phyloP scores from a whole-genome alignment of 441 rosid genomes.

The Erodium texanum region DNA sequence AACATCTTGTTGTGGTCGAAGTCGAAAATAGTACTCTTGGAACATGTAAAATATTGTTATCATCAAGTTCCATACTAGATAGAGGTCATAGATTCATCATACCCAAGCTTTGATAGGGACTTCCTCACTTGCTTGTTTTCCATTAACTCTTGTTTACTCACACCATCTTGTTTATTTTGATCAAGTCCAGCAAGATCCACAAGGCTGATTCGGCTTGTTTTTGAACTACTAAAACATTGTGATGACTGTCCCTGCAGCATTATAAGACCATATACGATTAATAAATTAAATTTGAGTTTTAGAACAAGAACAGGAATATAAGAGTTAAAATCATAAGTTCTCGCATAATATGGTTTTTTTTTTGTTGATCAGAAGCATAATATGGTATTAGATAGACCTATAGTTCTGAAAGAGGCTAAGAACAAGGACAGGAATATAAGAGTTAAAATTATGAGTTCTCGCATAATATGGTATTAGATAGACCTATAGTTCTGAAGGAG shows the following conservation, averaged over 20 bases:
- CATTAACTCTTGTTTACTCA: slow-evolving; percentile 41
- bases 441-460: not conserved
- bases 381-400: not conserved
- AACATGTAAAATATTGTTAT: not conserved
- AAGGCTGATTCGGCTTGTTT: slow-evolving; percentile 92
- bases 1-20: not conserved
- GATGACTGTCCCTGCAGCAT: slow-evolving; percentile 35
- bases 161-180: slow-evolving; percentile 50
- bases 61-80: not conserved
- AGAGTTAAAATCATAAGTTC: not conserved
- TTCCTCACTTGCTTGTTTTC: slow-evolving; percentile 74
- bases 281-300: not conserved
- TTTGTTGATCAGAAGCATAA: no score
- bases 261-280: slow-evolving; percentile 44
- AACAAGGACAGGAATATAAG: not conserved
- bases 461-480: not conserved
- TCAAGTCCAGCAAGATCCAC: slow-evolving; percentile 98
- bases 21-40: not conserved
- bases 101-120: slow-evolving; percentile 99
- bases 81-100: slow-evolving; percentile 18
- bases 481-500: not conserved
- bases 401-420: not conserved
- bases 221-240: slow-evolving; percentile 81
- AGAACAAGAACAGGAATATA: not conserved
- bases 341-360: not conserved